Conservation (phyloP, 768 basidiomycete genomes). For the Russula lepida region DNA sequence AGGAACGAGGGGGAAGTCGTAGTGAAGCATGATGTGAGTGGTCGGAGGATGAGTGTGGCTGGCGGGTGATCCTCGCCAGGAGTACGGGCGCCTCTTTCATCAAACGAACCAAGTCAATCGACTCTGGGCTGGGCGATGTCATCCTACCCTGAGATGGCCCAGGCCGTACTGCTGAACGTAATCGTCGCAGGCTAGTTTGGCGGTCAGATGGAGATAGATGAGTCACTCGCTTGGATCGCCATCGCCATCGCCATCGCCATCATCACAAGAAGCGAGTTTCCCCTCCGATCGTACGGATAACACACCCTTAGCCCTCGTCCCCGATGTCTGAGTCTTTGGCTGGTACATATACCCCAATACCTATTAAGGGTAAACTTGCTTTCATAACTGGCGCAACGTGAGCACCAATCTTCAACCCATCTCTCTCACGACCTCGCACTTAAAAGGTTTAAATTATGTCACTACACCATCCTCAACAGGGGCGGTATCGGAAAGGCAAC, state of each 20-base stretch:
- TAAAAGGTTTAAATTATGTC: not conserved
- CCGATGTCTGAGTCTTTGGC: conserved; percentile 13
- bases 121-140: not conserved
- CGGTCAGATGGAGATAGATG: no score
- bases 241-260: not conserved
- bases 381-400: conserved; percentile 25
- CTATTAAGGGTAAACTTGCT: conserved; percentile 22
- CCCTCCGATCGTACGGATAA: not conserved
- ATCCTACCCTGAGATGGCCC: not conserved
- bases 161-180: not conserved
- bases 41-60: not conserved
- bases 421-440: conserved; percentile 2
- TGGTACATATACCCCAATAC: conserved; percentile 12
- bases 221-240: no score
- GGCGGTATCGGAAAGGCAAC: conserved; percentile 49
- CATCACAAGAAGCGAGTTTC: not conserved
- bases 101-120: not conserved
- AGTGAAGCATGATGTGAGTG: conserved; percentile 17
- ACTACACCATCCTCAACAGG: conserved; percentile 23
- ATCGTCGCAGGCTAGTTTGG: no score
- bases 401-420: not conserved
- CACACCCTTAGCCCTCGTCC: not conserved
- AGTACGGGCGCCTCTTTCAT: not conserved
- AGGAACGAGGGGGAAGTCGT: conserved; percentile 34
- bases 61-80: not conserved